Evolutionary conservation across 169 alveolate genomes (phyloP).

Genomic region (Plasmodium vivax): DNA sequence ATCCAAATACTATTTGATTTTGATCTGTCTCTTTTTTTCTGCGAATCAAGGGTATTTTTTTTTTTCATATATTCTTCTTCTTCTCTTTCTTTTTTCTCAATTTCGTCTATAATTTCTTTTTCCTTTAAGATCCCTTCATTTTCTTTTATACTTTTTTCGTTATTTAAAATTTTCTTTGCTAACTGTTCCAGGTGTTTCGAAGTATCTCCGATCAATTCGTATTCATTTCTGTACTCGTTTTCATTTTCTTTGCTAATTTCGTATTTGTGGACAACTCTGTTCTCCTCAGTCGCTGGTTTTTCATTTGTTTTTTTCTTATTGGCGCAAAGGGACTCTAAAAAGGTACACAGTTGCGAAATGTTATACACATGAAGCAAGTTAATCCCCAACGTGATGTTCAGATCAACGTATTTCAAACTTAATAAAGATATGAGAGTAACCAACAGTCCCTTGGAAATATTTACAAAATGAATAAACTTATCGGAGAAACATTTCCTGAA

Average conservation of each 20-base stretch:
- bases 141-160: conserved; percentile 23
- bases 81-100: conserved; percentile 68
- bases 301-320: neutral
- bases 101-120: conserved; percentile 65
- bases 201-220: conserved; percentile 58
- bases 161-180: conserved; percentile 44
- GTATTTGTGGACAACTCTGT: conserved; percentile 21
- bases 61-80: conserved; percentile 73
- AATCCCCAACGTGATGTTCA: conserved; percentile 31
- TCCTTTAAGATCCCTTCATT: conserved; percentile 69
- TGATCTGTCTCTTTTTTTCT: conserved; percentile 17
- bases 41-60: conserved; percentile 9
- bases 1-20: conserved; percentile 19
- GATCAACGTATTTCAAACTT: conserved; percentile 50
- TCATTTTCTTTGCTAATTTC: conserved; percentile 51
- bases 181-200: conserved; percentile 56
- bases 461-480: conserved; percentile 37
- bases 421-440: conserved; percentile 22
- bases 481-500: conserved; percentile 26
- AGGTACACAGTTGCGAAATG: conserved; percentile 49
- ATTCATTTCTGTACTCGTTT: conserved; percentile 6
- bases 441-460: conserved; percentile 5
- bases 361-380: conserved; percentile 58
- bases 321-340: conserved; percentile 23
- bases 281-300: conserved; percentile 3